These are phyloP conservation scores for Oryza rufipogon DNA, from an alignment of 176 grass and related monocot genomes.

Conservation along the genomic window DNA sequence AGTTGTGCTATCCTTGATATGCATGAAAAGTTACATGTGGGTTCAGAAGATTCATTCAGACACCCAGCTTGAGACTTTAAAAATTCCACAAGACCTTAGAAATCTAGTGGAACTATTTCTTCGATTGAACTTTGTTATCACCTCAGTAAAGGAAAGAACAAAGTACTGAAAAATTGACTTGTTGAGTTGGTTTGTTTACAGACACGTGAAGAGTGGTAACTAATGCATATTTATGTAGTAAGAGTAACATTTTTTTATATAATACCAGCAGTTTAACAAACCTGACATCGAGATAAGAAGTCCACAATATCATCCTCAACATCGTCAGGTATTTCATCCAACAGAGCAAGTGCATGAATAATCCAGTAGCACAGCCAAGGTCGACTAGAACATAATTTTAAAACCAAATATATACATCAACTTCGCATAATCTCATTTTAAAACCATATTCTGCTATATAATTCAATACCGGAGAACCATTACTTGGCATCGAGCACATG, in stretches of 20 bases:
- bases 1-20: neutral
- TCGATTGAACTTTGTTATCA: neutral
- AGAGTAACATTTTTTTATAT: constrained; percentile 11
- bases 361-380: constrained; percentile 99
- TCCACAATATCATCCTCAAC: constrained; percentile 70
- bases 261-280: constrained; percentile 37
- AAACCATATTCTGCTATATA: neutral
- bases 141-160: constrained; percentile 1
- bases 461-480: constrained; percentile 27
- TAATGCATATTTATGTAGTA: neutral
- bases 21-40: neutral
- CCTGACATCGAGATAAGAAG: constrained; percentile 90
- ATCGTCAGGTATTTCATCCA: constrained; percentile 79
- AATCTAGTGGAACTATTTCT: neutral
- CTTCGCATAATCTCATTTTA: neutral
- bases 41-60: constrained; percentile 9
- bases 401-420: constrained; percentile 23
- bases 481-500: constrained; percentile 90
- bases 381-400: constrained; percentile 57
- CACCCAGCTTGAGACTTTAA: neutral
- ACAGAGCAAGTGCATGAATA: constrained; percentile 66
- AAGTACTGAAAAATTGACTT: constrained; percentile 1
- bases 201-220: neutral
- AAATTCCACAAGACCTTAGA: neutral
- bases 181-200: neutral